Conservation (phyloP, 108 stramenopile species). For the Cyclotella cryptica region DNA sequence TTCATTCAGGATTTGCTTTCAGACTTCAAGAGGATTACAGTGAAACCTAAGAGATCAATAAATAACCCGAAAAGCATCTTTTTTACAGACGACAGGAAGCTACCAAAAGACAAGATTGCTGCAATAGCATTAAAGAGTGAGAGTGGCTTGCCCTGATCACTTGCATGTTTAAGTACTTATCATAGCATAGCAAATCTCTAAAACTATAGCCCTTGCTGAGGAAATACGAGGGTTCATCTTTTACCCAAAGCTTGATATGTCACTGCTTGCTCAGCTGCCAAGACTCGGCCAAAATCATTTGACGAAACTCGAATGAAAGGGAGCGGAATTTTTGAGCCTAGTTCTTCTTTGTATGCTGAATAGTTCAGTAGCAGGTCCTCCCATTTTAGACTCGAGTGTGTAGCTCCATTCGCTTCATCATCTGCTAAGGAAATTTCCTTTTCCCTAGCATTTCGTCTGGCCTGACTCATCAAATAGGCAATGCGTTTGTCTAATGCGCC, state of each 20-base stretch:
- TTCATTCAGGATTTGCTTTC: neutral
- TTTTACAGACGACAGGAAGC: neutral
- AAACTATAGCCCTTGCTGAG: no score
- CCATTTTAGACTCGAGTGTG: slow-evolving; percentile 20
- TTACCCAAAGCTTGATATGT: slow-evolving; percentile 18
- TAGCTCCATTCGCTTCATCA: slow-evolving; percentile 7
- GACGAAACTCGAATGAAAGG: slow-evolving; percentile 43
- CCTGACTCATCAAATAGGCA: slow-evolving; percentile 55
- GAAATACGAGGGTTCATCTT: neutral
- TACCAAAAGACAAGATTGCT: neutral
- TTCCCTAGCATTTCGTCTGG: slow-evolving; percentile 28
- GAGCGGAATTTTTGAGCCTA: slow-evolving; percentile 9
- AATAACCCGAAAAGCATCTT: slow-evolving; percentile 8
- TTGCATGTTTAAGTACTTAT: neutral
- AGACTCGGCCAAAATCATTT: slow-evolving; percentile 38
- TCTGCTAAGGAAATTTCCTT: slow-evolving; percentile 31
- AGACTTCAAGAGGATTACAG: neutral
- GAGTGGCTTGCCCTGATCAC: neutral
- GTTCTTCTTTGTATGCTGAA: slow-evolving; percentile 41
- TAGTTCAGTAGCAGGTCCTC: slow-evolving; percentile 43
- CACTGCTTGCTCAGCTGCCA: slow-evolving; percentile 52
- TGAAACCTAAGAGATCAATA: neutral
- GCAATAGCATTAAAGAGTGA: neutral
- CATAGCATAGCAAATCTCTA: neutral
- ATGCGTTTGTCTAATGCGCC: slow-evolving; percentile 68